Conservation (phyloP, 192 early-diverging fungal species). For the Chytriomyces sp. region DNA sequence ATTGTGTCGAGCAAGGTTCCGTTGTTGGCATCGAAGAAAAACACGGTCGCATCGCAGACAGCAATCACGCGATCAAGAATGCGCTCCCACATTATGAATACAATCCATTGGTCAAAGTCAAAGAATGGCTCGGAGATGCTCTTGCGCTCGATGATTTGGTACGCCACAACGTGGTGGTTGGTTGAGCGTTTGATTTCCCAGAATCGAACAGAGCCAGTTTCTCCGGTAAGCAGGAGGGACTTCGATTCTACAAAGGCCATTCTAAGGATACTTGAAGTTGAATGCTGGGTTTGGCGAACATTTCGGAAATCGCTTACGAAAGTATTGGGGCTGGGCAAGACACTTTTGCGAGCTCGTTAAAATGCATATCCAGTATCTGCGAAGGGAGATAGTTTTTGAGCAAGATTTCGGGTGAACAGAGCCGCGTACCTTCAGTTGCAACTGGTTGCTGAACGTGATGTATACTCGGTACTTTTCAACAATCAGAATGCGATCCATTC, state of each 20-base stretch:
- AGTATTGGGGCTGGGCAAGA: slow-evolving; percentile 44
- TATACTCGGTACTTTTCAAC: slow-evolving; percentile 45
- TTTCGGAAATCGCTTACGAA: slow-evolving; percentile 32
- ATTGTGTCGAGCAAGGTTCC: slow-evolving; percentile 37
- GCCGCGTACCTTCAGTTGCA: slow-evolving; percentile 46
- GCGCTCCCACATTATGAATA: slow-evolving; percentile 41
- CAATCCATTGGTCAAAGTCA: slow-evolving; percentile 47
- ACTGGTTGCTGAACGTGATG: slow-evolving; percentile 51
- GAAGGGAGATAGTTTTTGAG: slow-evolving; percentile 23
- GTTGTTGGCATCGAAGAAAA: slow-evolving; percentile 43
- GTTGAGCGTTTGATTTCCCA: slow-evolving; percentile 36
- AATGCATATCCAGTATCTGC: slow-evolving; percentile 50
- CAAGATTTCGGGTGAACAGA: not conserved
- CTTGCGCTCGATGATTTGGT: slow-evolving; percentile 19
- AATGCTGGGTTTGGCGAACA: not conserved
- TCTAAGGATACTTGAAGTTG: not conserved
- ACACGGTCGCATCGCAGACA: slow-evolving; percentile 35
- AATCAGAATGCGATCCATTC: slow-evolving; percentile 43
- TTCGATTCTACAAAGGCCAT: slow-evolving; percentile 36
- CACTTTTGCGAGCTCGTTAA: slow-evolving; percentile 39
- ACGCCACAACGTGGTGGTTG: slow-evolving; percentile 35
- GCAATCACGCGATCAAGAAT: slow-evolving; percentile 38
- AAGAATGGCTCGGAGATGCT: slow-evolving; percentile 17
- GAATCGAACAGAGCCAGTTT: slow-evolving; percentile 26
- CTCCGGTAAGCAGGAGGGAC: slow-evolving; percentile 13